A percentile compares a stretch with the other conserved stretches of the same genome.
Evolutionary conservation across 164 flowering plant genomes (phyloP).

Genomic region (Tetracentron sinense): DNA sequence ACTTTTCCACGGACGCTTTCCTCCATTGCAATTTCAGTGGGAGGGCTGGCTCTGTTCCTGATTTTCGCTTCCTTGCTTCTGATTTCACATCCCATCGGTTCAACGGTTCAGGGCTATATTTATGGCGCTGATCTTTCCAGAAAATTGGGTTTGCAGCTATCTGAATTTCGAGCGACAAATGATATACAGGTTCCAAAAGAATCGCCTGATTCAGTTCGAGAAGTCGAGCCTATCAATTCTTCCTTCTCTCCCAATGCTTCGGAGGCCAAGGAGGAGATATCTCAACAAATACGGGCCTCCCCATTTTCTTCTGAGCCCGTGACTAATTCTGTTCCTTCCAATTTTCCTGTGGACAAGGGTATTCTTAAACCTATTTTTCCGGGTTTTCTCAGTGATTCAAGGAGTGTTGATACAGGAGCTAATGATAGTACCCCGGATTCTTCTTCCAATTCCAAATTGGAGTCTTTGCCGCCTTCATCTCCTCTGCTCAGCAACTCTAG

Average conservation of each 20-base stretch:
- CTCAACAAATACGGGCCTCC: not conserved
- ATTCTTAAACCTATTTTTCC: not conserved
- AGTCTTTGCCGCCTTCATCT: not conserved
- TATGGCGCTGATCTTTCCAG: conserved; percentile 24
- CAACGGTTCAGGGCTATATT: conserved; percentile 48
- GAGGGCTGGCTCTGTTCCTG: conserved; percentile 58
- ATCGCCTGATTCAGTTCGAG: not conserved
- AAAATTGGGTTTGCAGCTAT: conserved; percentile 7
- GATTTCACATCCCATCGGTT: conserved; percentile 57
- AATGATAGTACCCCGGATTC: not conserved
- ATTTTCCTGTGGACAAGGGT: not conserved
- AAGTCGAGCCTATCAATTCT: not conserved
- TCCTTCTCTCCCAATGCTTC: not conserved
- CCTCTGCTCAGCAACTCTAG: not conserved
- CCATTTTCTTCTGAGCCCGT: not conserved
- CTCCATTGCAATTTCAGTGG: conserved; percentile 44
- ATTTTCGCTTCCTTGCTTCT: conserved; percentile 50
- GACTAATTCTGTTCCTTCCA: not conserved
- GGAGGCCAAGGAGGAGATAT: not conserved
- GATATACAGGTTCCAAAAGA: not conserved
- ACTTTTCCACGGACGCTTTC: conserved; percentile 43
- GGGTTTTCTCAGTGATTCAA: not conserved
- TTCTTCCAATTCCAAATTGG: conserved; percentile 1
- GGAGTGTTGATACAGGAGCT: not conserved
- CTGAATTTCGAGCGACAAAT: not conserved